Base-by-base conservation (phyloP, 2,329 filamentous ascomycete species). In the Scedosporium minutisporum region DNA sequence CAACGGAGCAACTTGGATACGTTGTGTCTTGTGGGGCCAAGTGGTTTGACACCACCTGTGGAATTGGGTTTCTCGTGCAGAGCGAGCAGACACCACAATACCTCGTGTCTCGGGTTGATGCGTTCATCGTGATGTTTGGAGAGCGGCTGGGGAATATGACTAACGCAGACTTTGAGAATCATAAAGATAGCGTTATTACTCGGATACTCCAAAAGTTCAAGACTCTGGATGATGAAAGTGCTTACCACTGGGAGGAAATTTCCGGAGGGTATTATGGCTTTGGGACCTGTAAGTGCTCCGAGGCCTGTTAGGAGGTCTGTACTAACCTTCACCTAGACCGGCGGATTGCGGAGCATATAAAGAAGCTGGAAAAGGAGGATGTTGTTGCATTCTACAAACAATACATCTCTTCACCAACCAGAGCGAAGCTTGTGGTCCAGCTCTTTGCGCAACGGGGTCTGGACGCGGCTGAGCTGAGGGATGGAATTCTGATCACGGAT, bases 1-100 rank as follows among this genome's bases (percentile, higher is more conserved):
- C 93, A 53, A 97, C 97, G 75, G 93, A 99, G 74, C 93, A 99
- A 75, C 87, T 99, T 6, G 95, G 95, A 12, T 99, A 99, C 69
- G 90, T 99, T 61, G 93, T 99, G 0, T 96, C 93, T 75, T 93
- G 90, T 58, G 90, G 91, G 29, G 80, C 86, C 10, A 81, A 88
- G 48, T 82, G 83, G 61, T 85, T 89, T 62, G 78, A 86, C n/a
- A 92, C 89, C 0, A 93, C 89, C 0, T 88, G 91, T 68, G 91
- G 90, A 0, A 95, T 95, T 74, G 85, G 93, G 5, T 89, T 99
- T 66, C 84, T 97, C 65, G 91, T 99, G 38, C 95, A 99, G 77
- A 96, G 91, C 71, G 93, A 99, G 75, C 88, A 88, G 71, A 86
- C 88, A 2, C 88, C 90, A 0, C 81, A 87, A 48, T 97, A 96